Percentiles rank a stretch among this genome's conserved stretches.
phyloP scores from a whole-genome alignment of 2,329 filamentous ascomycete species.

The Alternaria rosae region DNA sequence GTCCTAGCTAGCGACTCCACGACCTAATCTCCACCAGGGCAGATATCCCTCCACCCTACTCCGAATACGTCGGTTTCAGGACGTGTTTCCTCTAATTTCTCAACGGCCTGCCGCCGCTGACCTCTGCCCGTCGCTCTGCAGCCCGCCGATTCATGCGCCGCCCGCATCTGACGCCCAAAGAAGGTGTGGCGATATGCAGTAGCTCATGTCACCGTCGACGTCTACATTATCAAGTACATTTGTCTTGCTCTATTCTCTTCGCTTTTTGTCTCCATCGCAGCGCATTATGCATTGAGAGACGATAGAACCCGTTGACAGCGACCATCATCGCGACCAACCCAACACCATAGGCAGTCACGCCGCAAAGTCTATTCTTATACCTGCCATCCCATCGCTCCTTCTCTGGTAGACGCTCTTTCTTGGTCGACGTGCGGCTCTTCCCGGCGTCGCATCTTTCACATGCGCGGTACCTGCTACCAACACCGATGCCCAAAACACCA shows the following conservation, averaged over 20 bases:
- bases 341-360: background rate
- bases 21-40: background rate
- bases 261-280: background rate
- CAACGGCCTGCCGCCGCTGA: conserved; percentile 11
- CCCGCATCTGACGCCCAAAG: conserved; percentile 12
- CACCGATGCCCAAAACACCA: background rate
- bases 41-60: conserved; percentile 7
- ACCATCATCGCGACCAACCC: background rate
- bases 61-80: background rate
- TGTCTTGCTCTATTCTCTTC: background rate
- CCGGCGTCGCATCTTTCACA: background rate
- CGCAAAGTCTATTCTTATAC: background rate
- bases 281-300: too few species aligned
- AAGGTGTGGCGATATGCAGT: conserved; percentile 5
- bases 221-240: background rate
- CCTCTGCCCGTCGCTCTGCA: background rate
- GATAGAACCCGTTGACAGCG: too few species aligned
- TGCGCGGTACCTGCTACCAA: background rate
- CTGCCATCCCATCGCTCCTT: background rate
- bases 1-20: background rate
- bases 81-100: conserved; percentile 17
- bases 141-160: conserved; percentile 15
- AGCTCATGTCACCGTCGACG: background rate
- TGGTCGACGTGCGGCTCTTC: background rate
- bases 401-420: background rate